Conservation (phyloP, 257 asterid species). For the Thymus quinquecostatus region DNA sequence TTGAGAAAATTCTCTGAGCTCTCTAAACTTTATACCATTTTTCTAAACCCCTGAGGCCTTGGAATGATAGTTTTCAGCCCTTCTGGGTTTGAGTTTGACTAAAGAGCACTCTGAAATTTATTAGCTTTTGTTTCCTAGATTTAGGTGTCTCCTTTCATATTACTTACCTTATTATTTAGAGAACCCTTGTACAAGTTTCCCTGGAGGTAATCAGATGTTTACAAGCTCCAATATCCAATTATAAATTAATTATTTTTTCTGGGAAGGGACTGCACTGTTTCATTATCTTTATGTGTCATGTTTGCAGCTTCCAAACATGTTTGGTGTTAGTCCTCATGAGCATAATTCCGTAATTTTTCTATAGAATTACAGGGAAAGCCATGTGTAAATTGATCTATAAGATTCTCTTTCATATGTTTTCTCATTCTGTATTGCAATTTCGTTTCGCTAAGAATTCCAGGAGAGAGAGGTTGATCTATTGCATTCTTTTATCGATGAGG, state of each 20-base stretch:
- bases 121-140: conserved; percentile 1
- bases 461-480: not conserved
- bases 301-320: not conserved
- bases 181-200: conserved; percentile 4
- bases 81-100: conserved; percentile 3
- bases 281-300: not conserved
- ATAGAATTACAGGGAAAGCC: conserved; percentile 9
- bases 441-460: not conserved
- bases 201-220: not conserved
- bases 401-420: conserved; percentile 12
- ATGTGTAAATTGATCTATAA: not conserved
- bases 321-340: conserved; percentile 2
- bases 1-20: not conserved
- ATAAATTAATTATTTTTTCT: not conserved
- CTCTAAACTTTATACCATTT: not conserved
- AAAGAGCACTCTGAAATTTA: not conserved
- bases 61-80: not conserved
- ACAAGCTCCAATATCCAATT: not conserved
- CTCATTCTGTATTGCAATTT: conserved; percentile 3
- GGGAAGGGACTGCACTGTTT: conserved; percentile 1
- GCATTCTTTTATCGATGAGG: not conserved
- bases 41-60: not conserved
- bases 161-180: not conserved
- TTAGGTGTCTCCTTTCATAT: conserved; percentile 4
- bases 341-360: not conserved